Evolutionary conservation across 805 yeast genomes (phyloP), one percentile per base, ranked within the genome.

Genomic region (Tetrapisispora pingtungensis): DNA sequence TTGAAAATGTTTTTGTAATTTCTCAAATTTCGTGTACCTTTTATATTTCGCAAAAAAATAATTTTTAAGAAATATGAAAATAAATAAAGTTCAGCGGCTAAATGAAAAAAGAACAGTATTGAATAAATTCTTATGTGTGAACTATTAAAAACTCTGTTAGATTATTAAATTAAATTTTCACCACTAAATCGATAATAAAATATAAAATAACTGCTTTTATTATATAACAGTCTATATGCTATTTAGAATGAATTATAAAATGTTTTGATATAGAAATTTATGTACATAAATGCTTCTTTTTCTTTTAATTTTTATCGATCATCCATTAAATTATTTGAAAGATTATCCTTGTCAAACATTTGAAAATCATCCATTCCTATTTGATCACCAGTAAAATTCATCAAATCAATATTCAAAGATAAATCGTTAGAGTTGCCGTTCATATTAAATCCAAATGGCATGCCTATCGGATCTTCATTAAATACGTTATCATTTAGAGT

Each of bases 291-390:
- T 30, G 32, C 32, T 17, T 22, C 14, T 22, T 22, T 22, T 22
- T 22, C 26, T 22, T 22, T 8, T 22, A 22, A n/a, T n/a, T 27
- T 36, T 10, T 2, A 17, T 27, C 40, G 30, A 30, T 28, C 36
- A 26, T 31, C 44, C 47, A 44, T 44, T 32, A 44, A 10, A 28
- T 44, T 40, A 7, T 41, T 36, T 8, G 47, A 31, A 28, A 40
- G 41, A 13, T 35, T 39, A 18, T 42, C 47, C 18, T 40, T 44
- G n/a, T 44, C 43, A 15, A 44, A 44, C 10, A 44, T 14, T 24
- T 44, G 41, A 14, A 44, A 42, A 26, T 36, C 41, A 20, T 40
- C 45, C 27, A 42, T n/a, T 17, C 33, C 37, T 15, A 17, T 19
- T 17, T 20, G 24, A 36, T 36, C 30, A 19, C 17, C 22, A 4